Evolutionary conservation across 768 basidiomycete species (phyloP).

Genomic region (Boletus bicolor): DNA sequence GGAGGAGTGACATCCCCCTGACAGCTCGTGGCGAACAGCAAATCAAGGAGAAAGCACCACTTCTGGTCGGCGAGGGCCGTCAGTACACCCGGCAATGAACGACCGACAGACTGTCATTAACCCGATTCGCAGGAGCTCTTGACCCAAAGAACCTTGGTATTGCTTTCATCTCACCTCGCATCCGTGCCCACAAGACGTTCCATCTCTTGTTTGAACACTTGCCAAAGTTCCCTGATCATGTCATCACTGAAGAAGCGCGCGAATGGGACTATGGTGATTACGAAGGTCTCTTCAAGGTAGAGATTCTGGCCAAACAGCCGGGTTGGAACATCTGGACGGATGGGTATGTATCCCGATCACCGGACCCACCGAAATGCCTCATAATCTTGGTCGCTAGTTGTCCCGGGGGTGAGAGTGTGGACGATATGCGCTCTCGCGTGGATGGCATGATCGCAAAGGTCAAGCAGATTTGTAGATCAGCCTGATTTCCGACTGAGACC

Average conservation of each 20-base stretch:
- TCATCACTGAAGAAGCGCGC: slow-evolving; percentile 60
- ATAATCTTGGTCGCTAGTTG: slow-evolving; percentile 48
- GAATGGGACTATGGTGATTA: slow-evolving; percentile 96
- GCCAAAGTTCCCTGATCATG: slow-evolving; percentile 45
- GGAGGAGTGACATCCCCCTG: slow-evolving; percentile 82
- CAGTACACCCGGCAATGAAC: slow-evolving; percentile 31
- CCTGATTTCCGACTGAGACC: slow-evolving; percentile 5
- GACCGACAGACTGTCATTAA: background rate
- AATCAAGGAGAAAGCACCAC: slow-evolving; percentile 58
- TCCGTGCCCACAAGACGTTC: slow-evolving; percentile 83
- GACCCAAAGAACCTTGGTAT: slow-evolving; percentile 76
- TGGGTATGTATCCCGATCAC: slow-evolving; percentile 46
- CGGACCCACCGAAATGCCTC: background rate
- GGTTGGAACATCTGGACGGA: slow-evolving; percentile 85
- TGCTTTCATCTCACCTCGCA: slow-evolving; percentile 82
- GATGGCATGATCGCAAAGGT: slow-evolving; percentile 75
- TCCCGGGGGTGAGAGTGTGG: slow-evolving; percentile 81
- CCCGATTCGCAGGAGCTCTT: slow-evolving; percentile 52
- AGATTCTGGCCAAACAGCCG: slow-evolving; percentile 61
- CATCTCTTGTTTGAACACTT: slow-evolving; percentile 67
- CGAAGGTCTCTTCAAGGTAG: slow-evolving; percentile 77
- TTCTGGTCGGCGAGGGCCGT: slow-evolving; percentile 78
- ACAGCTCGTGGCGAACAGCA: slow-evolving; percentile 72
- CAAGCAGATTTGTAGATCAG: slow-evolving; percentile 14
- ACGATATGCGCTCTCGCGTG: slow-evolving; percentile 76